Evolutionary conservation across 768 basidiomycete genomes (phyloP).

Genomic region (Kwoniella sp.): DNA sequence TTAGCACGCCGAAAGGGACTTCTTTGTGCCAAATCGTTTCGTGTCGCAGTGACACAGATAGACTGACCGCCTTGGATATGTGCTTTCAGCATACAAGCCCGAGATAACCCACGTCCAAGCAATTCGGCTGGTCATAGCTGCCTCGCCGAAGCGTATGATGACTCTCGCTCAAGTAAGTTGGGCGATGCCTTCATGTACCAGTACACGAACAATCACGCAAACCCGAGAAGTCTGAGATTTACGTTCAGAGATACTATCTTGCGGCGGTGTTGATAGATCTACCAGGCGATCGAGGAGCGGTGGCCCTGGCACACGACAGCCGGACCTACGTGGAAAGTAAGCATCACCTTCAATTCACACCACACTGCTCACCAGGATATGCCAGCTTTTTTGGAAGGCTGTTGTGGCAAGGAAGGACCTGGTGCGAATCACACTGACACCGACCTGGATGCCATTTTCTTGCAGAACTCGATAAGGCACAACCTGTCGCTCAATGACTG

Average conservation of each 20-base stretch:
- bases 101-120: slow-evolving; percentile 19
- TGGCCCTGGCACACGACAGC: slow-evolving; percentile 25
- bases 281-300: slow-evolving; percentile 27
- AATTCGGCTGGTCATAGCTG: slow-evolving; percentile 26
- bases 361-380: not conserved
- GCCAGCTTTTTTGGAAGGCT: not conserved
- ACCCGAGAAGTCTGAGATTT: no score
- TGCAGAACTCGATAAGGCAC: slow-evolving; percentile 27
- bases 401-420: not conserved
- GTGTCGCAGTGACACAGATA: not conserved
- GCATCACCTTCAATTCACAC: not conserved
- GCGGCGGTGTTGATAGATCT: slow-evolving; percentile 15
- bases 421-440: no score
- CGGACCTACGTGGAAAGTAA: slow-evolving; percentile 20
- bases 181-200: not conserved
- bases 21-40: no score
- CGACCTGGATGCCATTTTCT: not conserved
- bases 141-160: slow-evolving; percentile 22
- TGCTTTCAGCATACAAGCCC: slow-evolving; percentile 17
- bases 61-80: not conserved
- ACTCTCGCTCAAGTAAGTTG: slow-evolving; percentile 22
- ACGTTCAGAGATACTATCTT: no score
- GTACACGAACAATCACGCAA: no score
- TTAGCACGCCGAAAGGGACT: not conserved
- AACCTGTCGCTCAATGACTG: slow-evolving; percentile 20